Evolutionary conservation across 2,329 filamentous ascomycete species (phyloP), one percentile per base, ranked within the genome.

Genomic region (Gnomoniopsis sp.): DNA sequence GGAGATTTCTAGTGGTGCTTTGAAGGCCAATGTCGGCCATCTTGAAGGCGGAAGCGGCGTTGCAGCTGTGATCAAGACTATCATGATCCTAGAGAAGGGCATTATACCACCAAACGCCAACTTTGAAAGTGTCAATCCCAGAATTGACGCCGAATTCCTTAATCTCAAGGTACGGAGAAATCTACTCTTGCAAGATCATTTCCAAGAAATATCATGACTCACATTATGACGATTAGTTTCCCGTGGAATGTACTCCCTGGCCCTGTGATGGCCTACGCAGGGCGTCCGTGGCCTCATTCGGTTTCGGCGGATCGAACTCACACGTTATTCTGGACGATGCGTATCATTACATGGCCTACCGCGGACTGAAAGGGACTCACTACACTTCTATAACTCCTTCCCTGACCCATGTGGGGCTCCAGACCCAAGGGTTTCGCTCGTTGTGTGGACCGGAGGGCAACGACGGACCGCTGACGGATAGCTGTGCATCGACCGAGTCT

Each of bases 291-390:
- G 84, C 84, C 64, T 81, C 77, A 56, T 85, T 84, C 62, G 82
- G 83, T 1, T 85, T 80, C 64, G 82, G 82, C 1, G 82, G 82
- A 30, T 80, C 80, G 6, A 84, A 84, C 51, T 77, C 75, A 1
- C 81, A 84, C 61, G 74, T 77, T 2, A 49, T 57, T 22, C 34
- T 57, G 15, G 55, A 57, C 26, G 55, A 57, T 36, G 55, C 55
- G 8, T 44, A 44, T 23, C 48, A 57, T 22, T 52, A 23, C 23
- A 38, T 55, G 10, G 33, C 15, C 8, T 38, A 30, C 21, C 41
- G 36, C 36, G 49, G 55, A 15, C 41, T 57, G 21, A n/a, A 33
- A 10, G 55, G 55, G 19, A 38, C 2, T 15, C 44, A 53, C 19
- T 44, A 46, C 19, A 58, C 49, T 6, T 21, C 21, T 48, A 51